Percentiles rank a stretch among this genome's conserved stretches.
These are phyloP conservation scores for Albophoma yamanashiensis DNA, from an alignment of 2,329 filamentous ascomycete species.

Conservation along the genomic window DNA sequence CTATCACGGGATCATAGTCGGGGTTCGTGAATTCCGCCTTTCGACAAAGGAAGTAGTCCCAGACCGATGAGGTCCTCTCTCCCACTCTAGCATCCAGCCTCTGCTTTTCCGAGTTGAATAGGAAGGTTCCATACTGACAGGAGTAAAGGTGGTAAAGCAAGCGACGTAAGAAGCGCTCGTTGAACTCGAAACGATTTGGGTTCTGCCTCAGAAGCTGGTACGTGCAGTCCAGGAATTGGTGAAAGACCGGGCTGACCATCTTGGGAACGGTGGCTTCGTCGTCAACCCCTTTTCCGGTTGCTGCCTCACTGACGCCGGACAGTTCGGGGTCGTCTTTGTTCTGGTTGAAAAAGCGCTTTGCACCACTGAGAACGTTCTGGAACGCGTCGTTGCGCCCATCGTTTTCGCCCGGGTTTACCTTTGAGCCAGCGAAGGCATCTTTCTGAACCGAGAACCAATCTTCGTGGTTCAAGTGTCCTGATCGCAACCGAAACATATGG, in stretches of 20 bases:
- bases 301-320: slow-evolving; percentile 33
- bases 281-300: slow-evolving; percentile 30
- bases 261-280: slow-evolving; percentile 68
- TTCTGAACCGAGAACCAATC: slow-evolving; percentile 90
- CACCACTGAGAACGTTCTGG: slow-evolving; percentile 78
- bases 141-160: slow-evolving; percentile 91
- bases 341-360: slow-evolving; percentile 81
- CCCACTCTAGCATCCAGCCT: slow-evolving; percentile 58
- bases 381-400: slow-evolving; percentile 62
- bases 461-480: slow-evolving; percentile 76
- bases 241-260: slow-evolving; percentile 92
- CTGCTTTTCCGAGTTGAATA: slow-evolving; percentile 91
- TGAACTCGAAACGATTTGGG: slow-evolving; percentile 88
- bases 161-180: slow-evolving; percentile 82
- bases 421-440: slow-evolving; percentile 58
- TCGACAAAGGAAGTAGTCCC: slow-evolving; percentile 87
- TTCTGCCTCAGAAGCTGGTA: slow-evolving; percentile 84
- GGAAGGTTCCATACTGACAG: slow-evolving; percentile 92
- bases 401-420: slow-evolving; percentile 50
- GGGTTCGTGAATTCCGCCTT: slow-evolving; percentile 74
- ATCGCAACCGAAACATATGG: slow-evolving; percentile 93
- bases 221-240: slow-evolving; percentile 91
- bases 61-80: slow-evolving; percentile 75
- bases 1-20: slow-evolving; percentile 61
- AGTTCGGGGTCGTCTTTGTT: slow-evolving; percentile 50